These are phyloP conservation scores for Penicillium sp. DNA, from an alignment of 2,329 filamentous ascomycete species.

Conservation along the genomic window DNA sequence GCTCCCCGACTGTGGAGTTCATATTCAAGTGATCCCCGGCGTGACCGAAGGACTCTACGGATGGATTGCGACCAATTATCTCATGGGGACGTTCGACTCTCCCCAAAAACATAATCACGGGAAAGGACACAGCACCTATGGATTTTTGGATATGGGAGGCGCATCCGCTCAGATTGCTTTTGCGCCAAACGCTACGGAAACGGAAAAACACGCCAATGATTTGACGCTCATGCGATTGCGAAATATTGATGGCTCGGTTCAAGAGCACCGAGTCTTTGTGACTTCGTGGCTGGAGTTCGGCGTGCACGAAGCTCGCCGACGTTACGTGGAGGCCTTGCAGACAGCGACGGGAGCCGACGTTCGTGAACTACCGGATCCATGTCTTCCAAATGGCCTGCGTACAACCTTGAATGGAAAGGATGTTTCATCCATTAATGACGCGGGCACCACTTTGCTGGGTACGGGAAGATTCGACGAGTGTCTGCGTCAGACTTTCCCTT, in stretches of 20 bases:
- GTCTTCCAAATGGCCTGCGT: conserved; percentile 74
- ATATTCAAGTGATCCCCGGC: conserved; percentile 92
- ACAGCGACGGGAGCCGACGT: conserved; percentile 61
- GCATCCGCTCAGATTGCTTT: conserved; percentile 98
- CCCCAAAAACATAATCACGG: conserved; percentile 74
- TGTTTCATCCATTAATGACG: conserved; percentile 40
- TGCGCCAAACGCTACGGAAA: conserved; percentile 87
- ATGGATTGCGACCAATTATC: conserved; percentile 95
- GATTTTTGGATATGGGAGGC: conserved; percentile 97
- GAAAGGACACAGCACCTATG: conserved; percentile 89
- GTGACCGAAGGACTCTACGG: conserved; percentile 96
- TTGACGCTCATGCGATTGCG: conserved; percentile 82
- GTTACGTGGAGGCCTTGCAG: conserved; percentile 77
- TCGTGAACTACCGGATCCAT: conserved; percentile 81
- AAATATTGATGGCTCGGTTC: conserved; percentile 70
- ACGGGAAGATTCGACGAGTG: conserved; percentile 88
- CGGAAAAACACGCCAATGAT: conserved; percentile 83
- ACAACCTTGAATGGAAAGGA: conserved; percentile 70
- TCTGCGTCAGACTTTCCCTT: conserved; percentile 73
- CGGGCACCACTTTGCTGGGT: conserved; percentile 64
- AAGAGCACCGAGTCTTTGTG: conserved; percentile 88
- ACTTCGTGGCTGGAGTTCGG: conserved; percentile 97
- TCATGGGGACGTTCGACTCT: conserved; percentile 84
- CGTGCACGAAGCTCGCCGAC: conserved; percentile 84
- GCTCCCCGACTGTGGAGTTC: conserved; percentile 82